Conservation (phyloP, 805 yeast species). For the Saccharomycopsis microspora region DNA sequence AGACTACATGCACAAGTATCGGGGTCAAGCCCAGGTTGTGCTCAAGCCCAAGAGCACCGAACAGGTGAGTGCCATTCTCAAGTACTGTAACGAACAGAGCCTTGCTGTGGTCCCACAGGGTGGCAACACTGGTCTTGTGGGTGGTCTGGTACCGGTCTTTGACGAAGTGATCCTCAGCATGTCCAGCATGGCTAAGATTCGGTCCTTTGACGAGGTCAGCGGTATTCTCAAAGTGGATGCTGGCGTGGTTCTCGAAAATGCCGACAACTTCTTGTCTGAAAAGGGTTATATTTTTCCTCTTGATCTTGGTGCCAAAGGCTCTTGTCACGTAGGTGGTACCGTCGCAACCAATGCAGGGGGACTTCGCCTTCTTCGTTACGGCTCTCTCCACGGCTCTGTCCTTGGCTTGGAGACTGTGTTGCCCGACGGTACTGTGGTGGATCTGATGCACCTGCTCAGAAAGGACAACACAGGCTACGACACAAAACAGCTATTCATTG, state of each 20-base stretch:
- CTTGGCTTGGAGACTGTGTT: constrained; percentile 88
- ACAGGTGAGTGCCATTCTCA: constrained; percentile 65
- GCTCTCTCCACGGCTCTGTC: constrained; percentile 86
- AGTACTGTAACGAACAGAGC: constrained; percentile 65
- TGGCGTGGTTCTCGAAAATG: constrained; percentile 79
- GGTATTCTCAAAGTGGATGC: constrained; percentile 88
- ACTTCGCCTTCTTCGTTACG: constrained; percentile 73
- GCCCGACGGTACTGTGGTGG: constrained; percentile 67
- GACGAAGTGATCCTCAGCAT: constrained; percentile 78
- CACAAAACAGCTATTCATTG: constrained; percentile 83
- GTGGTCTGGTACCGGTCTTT: constrained; percentile 86
- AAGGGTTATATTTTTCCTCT: constrained; percentile 86
- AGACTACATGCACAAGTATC: constrained; percentile 91
- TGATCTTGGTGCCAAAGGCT: constrained; percentile 93
- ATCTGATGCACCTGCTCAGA: constrained; percentile 75
- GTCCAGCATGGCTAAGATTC: constrained; percentile 59
- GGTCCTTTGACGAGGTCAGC: constrained; percentile 70
- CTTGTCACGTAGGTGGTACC: constrained; percentile 91
- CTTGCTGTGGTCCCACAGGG: constrained; percentile 94
- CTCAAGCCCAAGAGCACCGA: constrained; percentile 74
- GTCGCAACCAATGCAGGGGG: constrained; percentile 98
- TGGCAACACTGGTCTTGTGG: constrained; percentile 93
- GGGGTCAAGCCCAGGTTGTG: constrained; percentile 75
- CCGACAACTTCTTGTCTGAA: constrained; percentile 68
- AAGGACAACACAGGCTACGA: constrained; percentile 96